Evolutionary conservation across 2,329 filamentous ascomycete genomes (phyloP), one percentile per base, ranked within the genome.

Genomic region (Verticillium zaregamsianum): DNA sequence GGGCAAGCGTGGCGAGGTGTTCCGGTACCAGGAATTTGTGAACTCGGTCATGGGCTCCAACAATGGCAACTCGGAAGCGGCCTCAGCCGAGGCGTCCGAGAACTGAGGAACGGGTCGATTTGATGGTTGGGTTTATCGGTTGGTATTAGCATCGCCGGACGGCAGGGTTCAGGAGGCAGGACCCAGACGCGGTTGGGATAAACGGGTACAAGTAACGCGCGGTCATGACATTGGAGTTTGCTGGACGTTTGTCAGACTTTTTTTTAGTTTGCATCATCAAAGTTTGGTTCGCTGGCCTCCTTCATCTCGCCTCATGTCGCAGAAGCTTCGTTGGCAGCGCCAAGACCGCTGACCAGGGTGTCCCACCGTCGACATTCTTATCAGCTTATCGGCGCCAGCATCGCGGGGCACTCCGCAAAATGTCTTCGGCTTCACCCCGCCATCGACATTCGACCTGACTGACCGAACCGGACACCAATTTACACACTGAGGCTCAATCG

Each of bases 11-110:
- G 92, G 91, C 1, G 94, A 98, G 63, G 93, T 98, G 0, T 98
- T 99, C 76, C 86, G 88, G 70, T 99, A 98, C 73, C 87, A 92
- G 65, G 95, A 99, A 62, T 98, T 98, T 77, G 92, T 98, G 65
- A 85, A 82, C 65, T 89, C 85, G 31, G 79, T 91, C 58, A 81
- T 85, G 68, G 87, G 88, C 2, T 80, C 83, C 11, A 83, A 76
- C 49, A 61, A 72, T 59, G 76, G 73, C 32, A 71, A 68, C 17
- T 70, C 74, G 3, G 77, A 78, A 56, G 65, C 65, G 39, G 59
- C 61, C 31, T 64, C 64, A 55, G 63, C 61, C 63, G 70, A 76
- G 35, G 67, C 67, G 23, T 63, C 67, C 1, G 67, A 72, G 39
- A 64, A 67, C 45, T 66, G 59, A 52, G 66, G 58, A 66, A 35